Base-by-base conservation (phyloP, 2,329 filamentous ascomycete species). In the Calonectria crousiana region DNA sequence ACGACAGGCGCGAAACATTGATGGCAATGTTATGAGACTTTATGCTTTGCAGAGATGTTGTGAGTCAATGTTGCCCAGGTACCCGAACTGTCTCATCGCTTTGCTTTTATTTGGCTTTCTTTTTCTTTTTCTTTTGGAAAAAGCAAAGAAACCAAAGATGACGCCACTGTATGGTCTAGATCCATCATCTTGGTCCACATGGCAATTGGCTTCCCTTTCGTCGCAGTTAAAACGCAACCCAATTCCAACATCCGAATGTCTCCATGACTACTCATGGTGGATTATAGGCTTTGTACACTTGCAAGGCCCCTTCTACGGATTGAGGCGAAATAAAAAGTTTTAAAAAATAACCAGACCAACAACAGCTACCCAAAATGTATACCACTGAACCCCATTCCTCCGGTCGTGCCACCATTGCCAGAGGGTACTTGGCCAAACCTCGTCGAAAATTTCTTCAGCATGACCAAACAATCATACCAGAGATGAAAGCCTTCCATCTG, bases 331-430 rank as follows among this genome's bases (percentile, higher is more conserved):
- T 83, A 77, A 89, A 86, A 65, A 86, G 79, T 0, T 83, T 87
- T 9, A 76, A 53, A 0, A n/a, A n/a, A n/a, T n/a, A n/a, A 67
- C 26, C 32, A 86, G 76, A 18, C 78, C 38, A 0, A 87, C 53
- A 1, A 87, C 68, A 6, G 76, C 76, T 5, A 88, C 82, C 87
- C 87, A 89, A 68, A 88, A 86, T 1, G 84, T 87, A 66, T 85
- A 88, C 86, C 86, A 88, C 65, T 88, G 86, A 0, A 84, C 83
- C 0, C 84, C 81, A 36, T 86, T 86, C 1, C 86, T 76, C 5
- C 84, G 74, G 69, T 88, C 86, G 64, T 82, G 78, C 86, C 87
- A 88, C 85, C 84, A 87, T 58, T 87, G 84, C 0, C 78, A 79
- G 0, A 88, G 60, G 0, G 80, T 84, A 32, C 77, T 77, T 6